A percentile compares a stretch with the other conserved stretches of the same genome.
These are phyloP conservation scores for Vairimorpha apis DNA, from an alignment of 371 early-diverging fungal species.

Conservation along the genomic window DNA sequence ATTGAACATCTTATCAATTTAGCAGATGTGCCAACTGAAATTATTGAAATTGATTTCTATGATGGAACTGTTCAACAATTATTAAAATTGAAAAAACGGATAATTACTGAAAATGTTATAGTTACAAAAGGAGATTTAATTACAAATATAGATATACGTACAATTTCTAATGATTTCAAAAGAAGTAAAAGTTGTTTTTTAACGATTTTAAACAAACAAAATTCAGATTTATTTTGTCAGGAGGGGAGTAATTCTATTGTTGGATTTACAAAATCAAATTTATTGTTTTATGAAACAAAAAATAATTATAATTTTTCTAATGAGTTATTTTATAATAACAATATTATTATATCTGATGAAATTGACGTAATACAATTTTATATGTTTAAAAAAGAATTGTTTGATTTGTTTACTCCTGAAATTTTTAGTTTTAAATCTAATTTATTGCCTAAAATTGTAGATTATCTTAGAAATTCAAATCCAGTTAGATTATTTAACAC, in stretches of 20 bases:
- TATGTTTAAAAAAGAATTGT: constrained; percentile 26
- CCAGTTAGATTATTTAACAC: constrained; percentile 30
- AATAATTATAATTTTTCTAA: not conserved
- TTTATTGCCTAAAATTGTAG: constrained; percentile 27
- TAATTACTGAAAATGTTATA: constrained; percentile 31
- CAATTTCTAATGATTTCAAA: constrained; percentile 14
- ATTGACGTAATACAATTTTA: constrained; percentile 28
- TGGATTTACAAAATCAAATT: constrained; percentile 16
- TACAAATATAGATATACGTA: constrained; percentile 17
- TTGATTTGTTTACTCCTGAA: constrained; percentile 1
- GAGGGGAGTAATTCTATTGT: not conserved
- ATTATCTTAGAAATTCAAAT: not conserved
- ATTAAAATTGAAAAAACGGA: not conserved
- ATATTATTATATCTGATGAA: constrained; percentile 9
- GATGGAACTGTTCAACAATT: constrained; percentile 33
- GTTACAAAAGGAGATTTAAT: constrained; percentile 47
- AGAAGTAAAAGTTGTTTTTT: constrained; percentile 7
- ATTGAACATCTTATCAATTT: not conserved
- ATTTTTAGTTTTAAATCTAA: constrained; percentile 37
- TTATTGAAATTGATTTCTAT: constrained; percentile 24
- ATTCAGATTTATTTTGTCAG: too few relatives aligned
- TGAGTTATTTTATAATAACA: constrained; percentile 15
- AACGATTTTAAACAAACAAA: constrained; percentile 22
- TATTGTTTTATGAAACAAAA: constrained; percentile 21
- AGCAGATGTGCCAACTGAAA: not conserved